Percentiles rank a stretch among this genome's conserved stretches.
Conservation (phyloP, 371 early-diverging fungal species). For the Mucor sp. region DNA sequence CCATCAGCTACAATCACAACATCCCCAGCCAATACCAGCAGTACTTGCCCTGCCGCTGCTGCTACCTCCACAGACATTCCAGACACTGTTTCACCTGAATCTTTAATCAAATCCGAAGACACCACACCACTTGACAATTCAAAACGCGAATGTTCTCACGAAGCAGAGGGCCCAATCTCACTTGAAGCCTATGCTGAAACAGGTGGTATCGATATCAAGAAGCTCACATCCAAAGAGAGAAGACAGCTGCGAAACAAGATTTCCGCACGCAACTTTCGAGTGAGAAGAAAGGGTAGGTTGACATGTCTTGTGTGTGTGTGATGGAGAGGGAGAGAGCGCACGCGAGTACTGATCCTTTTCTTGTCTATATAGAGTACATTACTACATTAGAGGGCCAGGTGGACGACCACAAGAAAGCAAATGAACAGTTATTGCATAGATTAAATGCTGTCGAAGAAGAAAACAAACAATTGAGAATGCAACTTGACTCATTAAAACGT, state of each 20-base stretch:
- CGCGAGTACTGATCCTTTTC: background rate
- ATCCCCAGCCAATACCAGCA: background rate
- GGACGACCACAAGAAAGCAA: conserved; percentile 58
- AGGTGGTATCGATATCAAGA: conserved; percentile 45
- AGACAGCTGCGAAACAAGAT: conserved; percentile 37
- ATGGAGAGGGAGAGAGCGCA: background rate
- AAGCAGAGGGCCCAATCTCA: conserved; percentile 18
- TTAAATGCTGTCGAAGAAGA: conserved; percentile 51
- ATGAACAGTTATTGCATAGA: conserved; percentile 42
- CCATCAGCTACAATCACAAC: background rate
- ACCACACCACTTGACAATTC: background rate
- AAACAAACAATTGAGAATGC: conserved; percentile 52
- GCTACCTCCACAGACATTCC: background rate
- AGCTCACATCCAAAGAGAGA: conserved; percentile 35
- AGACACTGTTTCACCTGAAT: conserved; percentile 27
- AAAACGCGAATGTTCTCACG: conserved; percentile 12
- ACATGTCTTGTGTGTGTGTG: background rate
- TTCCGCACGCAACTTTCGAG: conserved; percentile 37
- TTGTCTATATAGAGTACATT: conserved; percentile 60
- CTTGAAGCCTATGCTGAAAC: conserved; percentile 28
- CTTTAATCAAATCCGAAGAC: conserved; percentile 19
- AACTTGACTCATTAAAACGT: conserved; percentile 41
- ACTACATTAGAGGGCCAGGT: conserved; percentile 56
- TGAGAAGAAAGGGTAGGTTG: conserved; percentile 35
- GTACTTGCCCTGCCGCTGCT: background rate